Evolutionary conservation across 108 stramenopile species (phyloP).

Genomic region (Cyclotella cryptica): DNA sequence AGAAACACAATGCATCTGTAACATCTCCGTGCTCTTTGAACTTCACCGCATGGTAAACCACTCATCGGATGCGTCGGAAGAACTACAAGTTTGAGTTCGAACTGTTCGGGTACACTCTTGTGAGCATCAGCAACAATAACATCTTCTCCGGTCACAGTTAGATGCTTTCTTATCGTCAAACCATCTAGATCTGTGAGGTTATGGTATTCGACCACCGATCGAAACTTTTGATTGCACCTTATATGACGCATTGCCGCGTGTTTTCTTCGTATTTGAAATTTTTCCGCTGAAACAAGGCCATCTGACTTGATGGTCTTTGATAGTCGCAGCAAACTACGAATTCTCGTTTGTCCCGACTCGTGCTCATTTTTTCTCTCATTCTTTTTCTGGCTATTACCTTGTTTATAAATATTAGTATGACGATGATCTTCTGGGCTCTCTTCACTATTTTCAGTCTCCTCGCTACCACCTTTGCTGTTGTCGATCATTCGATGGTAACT

Average conservation of each 20-base stretch:
- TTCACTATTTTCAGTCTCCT: background rate
- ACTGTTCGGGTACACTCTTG: background rate
- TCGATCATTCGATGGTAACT: constrained; percentile 8
- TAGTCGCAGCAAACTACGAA: background rate
- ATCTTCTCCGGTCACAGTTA: constrained; percentile 4
- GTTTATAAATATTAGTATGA: background rate
- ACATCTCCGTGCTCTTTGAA: constrained; percentile 4
- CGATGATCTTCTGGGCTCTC: background rate
- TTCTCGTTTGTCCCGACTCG: background rate
- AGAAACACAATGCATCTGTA: constrained; percentile 1
- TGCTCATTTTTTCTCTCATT: background rate
- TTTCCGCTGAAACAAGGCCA: background rate
- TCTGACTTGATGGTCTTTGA: background rate
- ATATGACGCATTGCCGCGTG: background rate
- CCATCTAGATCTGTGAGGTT: background rate
- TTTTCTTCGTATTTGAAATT: background rate
- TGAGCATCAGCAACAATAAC: background rate
- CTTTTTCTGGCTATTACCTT: background rate
- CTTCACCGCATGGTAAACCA: constrained; percentile 20
- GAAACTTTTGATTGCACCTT: constrained; percentile 2
- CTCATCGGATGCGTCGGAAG: constrained; percentile 11
- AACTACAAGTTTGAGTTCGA: constrained; percentile 8
- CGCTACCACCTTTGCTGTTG: background rate
- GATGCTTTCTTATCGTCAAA: background rate
- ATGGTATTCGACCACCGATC: background rate